phyloP scores from a whole-genome alignment of 2,329 filamentous ascomycete genomes.

The Penicillium crustosum region DNA sequence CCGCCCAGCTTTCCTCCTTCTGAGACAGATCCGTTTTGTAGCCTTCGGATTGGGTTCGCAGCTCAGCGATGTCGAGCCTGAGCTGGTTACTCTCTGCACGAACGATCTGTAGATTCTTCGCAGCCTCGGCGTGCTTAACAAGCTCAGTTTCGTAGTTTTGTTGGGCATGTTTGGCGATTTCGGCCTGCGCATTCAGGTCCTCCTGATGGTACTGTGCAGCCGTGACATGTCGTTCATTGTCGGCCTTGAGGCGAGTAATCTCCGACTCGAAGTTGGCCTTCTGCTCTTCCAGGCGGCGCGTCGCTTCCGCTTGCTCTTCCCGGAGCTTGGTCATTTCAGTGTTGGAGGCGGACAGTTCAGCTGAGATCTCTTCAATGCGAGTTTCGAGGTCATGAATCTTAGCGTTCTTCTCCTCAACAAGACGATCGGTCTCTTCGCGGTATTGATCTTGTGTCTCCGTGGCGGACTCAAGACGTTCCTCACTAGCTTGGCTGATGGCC shows the following conservation, averaged over 20 bases:
- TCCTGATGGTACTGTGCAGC: constrained; percentile 84
- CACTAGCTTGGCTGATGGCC: constrained; percentile 78
- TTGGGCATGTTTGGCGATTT: constrained; percentile 89
- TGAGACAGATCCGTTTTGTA: constrained; percentile 75
- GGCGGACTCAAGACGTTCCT: constrained; percentile 80
- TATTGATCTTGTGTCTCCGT: constrained; percentile 82
- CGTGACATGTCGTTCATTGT: constrained; percentile 75
- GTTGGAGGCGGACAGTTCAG: constrained; percentile 79
- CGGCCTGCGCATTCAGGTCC: constrained; percentile 87
- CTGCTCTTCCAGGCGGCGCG: constrained; percentile 73
- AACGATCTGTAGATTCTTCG: constrained; percentile 75
- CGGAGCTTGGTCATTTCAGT: constrained; percentile 77
- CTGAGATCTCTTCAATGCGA: constrained; percentile 77
- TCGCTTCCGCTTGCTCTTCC: constrained; percentile 74
- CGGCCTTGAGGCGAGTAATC: constrained; percentile 76
- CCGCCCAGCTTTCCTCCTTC: constrained; percentile 84
- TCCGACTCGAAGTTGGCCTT: constrained; percentile 77
- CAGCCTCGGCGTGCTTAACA: constrained; percentile 93
- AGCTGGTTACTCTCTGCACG: constrained; percentile 79
- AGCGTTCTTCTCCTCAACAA: constrained; percentile 73
- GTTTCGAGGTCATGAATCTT: constrained; percentile 80
- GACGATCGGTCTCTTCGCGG: constrained; percentile 76
- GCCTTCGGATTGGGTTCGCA: constrained; percentile 80
- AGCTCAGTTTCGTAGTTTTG: constrained; percentile 94
- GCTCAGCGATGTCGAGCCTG: constrained; percentile 72